These are phyloP conservation scores for Tylopilus sp. DNA, from an alignment of 768 basidiomycete species.

Conservation along the genomic window DNA sequence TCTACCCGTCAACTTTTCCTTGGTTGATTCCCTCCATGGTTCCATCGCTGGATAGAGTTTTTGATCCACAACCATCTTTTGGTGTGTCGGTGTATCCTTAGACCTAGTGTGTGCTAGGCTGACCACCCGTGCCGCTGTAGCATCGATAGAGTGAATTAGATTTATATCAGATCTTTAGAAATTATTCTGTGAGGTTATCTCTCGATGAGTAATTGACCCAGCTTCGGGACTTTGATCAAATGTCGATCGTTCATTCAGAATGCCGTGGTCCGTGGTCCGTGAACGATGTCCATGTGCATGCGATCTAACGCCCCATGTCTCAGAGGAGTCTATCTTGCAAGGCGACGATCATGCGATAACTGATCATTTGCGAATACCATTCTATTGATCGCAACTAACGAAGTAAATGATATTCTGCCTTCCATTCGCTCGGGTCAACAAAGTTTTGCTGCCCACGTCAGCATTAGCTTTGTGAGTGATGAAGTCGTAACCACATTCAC, in stretches of 20 bases:
- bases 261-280: not conserved
- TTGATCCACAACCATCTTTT: no score
- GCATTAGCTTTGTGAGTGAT: not conserved
- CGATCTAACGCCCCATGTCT: not conserved
- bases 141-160: not conserved
- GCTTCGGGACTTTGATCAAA: not conserved
- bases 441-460: not conserved
- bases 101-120: no score
- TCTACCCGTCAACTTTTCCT: no score
- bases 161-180: not conserved
- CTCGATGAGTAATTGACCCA: not conserved
- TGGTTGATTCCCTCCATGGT: no score
- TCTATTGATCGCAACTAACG: not conserved
- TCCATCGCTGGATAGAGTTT: no score
- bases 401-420: not conserved
- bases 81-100: no score
- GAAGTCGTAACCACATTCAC: not conserved
- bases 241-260: not conserved
- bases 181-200: not conserved
- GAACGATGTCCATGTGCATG: not conserved
- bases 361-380: not conserved
- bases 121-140: no score
- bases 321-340: not conserved
- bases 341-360: not conserved
- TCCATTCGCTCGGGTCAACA: not conserved